These are phyloP conservation scores for Mucuna pruriens DNA, from an alignment of 306 rosid genomes.

Conservation along the genomic window DNA sequence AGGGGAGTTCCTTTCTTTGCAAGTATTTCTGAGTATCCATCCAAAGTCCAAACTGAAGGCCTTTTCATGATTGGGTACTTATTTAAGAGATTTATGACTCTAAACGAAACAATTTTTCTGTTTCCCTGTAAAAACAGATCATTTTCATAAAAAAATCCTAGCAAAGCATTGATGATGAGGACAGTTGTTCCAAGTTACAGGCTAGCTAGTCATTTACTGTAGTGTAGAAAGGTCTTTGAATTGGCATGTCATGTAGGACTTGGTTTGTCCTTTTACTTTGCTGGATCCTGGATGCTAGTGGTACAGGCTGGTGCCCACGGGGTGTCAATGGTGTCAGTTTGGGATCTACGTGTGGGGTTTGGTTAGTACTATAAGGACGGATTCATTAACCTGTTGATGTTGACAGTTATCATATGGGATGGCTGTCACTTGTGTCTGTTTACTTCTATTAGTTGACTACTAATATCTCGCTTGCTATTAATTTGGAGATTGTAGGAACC, in stretches of 20 bases:
- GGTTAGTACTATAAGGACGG: background rate
- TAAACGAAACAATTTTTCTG: background rate
- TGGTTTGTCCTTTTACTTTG: background rate
- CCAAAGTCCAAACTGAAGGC: background rate
- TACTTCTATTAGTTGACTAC: background rate
- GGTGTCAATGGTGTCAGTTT: slow-evolving; percentile 17
- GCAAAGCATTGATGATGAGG: background rate
- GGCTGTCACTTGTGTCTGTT: background rate
- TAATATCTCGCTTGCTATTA: slow-evolving; percentile 21
- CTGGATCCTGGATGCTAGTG: background rate
- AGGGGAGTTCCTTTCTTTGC: background rate
- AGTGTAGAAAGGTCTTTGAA: slow-evolving; percentile 7
- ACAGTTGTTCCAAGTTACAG: background rate
- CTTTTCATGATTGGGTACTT: background rate
- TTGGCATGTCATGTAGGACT: background rate
- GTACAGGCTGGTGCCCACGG: slow-evolving; percentile 1
- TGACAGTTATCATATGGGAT: slow-evolving; percentile 8
- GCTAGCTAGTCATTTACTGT: background rate
- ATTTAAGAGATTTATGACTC: background rate
- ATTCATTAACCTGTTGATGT: slow-evolving; percentile 4
- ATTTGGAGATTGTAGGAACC: slow-evolving; percentile 24
- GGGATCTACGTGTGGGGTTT: slow-evolving; percentile 10
- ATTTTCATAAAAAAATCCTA: background rate
- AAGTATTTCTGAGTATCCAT: background rate
- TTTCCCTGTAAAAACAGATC: background rate